These are phyloP conservation scores for Fusarium buharicum DNA, from an alignment of 2,329 filamentous ascomycete genomes.

Conservation along the genomic window DNA sequence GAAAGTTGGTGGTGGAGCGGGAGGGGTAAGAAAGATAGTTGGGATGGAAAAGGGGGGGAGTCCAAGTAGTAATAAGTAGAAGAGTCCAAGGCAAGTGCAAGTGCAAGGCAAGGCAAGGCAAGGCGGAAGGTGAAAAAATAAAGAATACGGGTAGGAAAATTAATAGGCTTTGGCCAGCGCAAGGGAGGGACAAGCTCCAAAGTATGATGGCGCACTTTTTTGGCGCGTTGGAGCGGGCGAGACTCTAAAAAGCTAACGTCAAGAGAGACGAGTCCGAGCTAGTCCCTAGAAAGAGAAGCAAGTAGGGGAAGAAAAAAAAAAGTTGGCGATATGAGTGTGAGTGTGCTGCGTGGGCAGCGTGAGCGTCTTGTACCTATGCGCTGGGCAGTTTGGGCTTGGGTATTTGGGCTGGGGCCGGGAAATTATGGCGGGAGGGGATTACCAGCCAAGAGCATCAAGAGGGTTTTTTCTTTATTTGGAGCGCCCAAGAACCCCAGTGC, in stretches of 20 bases:
- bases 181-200: slow-evolving; percentile 32
- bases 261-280: slow-evolving; percentile 33
- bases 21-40: slow-evolving; percentile 43
- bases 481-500: slow-evolving; percentile 23
- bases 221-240: slow-evolving; percentile 34
- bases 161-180: slow-evolving; percentile 12
- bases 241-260: slow-evolving; percentile 36
- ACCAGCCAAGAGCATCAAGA: slow-evolving; percentile 36
- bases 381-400: slow-evolving; percentile 35
- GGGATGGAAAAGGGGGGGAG: slow-evolving; percentile 41
- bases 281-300: slow-evolving; percentile 26
- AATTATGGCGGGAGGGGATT: slow-evolving; percentile 44
- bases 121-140: slow-evolving; percentile 33
- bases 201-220: slow-evolving; percentile 37
- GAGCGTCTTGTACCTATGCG: slow-evolving; percentile 37
- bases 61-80: slow-evolving; percentile 44
- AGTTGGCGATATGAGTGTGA: neutral
- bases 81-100: no score
- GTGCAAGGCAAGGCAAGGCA: neutral
- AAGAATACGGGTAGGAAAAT: slow-evolving; percentile 16
- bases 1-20: slow-evolving; percentile 44
- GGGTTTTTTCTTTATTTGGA: slow-evolving; percentile 42
- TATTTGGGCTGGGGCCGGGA: slow-evolving; percentile 43
- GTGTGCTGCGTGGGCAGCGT: slow-evolving; percentile 24
- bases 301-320: slow-evolving; percentile 2